Evolutionary conservation across 1,284 basidiomycete genomes (phyloP).

Genomic region (Sanghuangporus weigelae): DNA sequence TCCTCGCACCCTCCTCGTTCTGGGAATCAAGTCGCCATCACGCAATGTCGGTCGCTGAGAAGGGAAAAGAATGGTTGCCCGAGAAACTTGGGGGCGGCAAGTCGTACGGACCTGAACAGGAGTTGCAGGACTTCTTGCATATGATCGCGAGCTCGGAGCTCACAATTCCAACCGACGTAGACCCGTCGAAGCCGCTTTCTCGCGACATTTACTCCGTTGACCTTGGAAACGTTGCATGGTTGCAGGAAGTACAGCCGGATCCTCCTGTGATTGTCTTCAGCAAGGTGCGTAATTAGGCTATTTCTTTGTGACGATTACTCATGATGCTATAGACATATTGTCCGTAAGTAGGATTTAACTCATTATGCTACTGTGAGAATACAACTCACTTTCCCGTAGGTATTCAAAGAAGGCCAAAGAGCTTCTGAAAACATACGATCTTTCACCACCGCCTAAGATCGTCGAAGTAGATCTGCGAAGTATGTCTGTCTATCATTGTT

Average conservation of each 20-base stretch:
- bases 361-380: neutral
- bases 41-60: constrained; percentile 5
- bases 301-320: neutral
- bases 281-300: constrained; percentile 45
- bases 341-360: constrained; percentile 39
- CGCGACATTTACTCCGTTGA: constrained; percentile 46
- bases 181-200: constrained; percentile 34
- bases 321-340: constrained; percentile 52
- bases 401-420: constrained; percentile 67
- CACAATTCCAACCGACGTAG: constrained; percentile 19
- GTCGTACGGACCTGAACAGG: constrained; percentile 10
- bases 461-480: constrained; percentile 74
- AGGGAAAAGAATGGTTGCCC: constrained; percentile 6
- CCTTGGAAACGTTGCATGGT: constrained; percentile 42
- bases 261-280: constrained; percentile 75
- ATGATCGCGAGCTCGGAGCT: constrained; percentile 21
- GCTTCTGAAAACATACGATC: constrained; percentile 58
- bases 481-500: constrained; percentile 26
- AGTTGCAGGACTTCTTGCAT: constrained; percentile 21
- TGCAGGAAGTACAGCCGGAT: constrained; percentile 41
- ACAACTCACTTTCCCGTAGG: constrained; percentile 29
- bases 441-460: constrained; percentile 63
- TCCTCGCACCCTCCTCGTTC: constrained; percentile 16
- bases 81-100: neutral
- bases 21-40: constrained; percentile 13